Conservation (phyloP, 495 filamentous ascomycete genomes). For the Hyaloscypha hepaticicola region DNA sequence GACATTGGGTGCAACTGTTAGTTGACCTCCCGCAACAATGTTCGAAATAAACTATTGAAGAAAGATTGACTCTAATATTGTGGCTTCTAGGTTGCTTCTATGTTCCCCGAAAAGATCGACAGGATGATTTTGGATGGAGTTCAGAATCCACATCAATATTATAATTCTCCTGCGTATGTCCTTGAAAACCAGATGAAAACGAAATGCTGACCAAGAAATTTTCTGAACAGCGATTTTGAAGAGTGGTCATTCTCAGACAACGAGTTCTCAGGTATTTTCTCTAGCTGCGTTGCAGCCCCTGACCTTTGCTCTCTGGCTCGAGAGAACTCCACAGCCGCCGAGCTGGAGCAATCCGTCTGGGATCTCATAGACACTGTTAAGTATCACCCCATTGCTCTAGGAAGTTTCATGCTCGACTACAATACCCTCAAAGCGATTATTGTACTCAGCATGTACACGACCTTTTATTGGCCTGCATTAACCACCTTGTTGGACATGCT, state of each 20-base stretch:
- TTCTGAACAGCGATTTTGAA: conserved; percentile 25
- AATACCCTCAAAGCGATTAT: conserved; percentile 28
- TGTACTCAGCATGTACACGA: conserved; percentile 28
- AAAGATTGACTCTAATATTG: neutral
- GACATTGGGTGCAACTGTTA: conserved; percentile 52
- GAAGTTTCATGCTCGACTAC: conserved; percentile 33
- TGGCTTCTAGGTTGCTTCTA: conserved; percentile 35
- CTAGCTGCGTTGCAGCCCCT: conserved; percentile 32
- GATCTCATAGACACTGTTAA: conserved; percentile 34
- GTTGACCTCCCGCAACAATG: neutral
- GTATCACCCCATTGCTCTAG: conserved; percentile 29
- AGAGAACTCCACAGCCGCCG: conserved; percentile 35
- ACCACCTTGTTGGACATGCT: conserved; percentile 29
- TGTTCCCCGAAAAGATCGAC: conserved; percentile 45
- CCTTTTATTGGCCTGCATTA: conserved; percentile 30
- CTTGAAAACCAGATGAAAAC: neutral
- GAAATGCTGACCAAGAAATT: neutral
- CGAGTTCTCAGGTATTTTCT: conserved; percentile 36
- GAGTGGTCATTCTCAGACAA: conserved; percentile 36
- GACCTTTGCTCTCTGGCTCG: conserved; percentile 34
- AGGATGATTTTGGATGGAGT: conserved; percentile 49
- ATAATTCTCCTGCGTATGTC: conserved; percentile 15
- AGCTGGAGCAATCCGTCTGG: conserved; percentile 37
- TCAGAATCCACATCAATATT: conserved; percentile 47
- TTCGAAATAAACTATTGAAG: neutral